Base-by-base conservation (phyloP, 371 early-diverging fungal genomes). In the Basidiobolus meristosporus region DNA sequence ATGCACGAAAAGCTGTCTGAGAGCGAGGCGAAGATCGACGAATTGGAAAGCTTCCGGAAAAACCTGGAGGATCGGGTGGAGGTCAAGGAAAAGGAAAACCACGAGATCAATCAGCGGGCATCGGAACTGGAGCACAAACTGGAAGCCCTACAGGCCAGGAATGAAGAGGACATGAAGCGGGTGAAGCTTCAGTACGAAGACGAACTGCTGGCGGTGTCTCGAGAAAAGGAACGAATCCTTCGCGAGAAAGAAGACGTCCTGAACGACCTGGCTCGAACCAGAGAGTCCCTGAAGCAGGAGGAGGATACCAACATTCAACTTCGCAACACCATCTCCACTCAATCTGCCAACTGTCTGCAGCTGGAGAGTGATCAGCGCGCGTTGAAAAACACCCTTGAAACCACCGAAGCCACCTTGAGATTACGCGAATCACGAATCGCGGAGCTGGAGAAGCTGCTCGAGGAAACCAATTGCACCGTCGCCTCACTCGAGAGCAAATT, bases 401-500 rank as follows among this genome's bases (percentile, higher is more conserved):
- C 51, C 19, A 55, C 65, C 0, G 68, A 76, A 36, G 47, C 47
- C 18, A 53, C 53, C 4, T 38, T 70, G 11, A 45, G 30, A 14
- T 47, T 56, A 40, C 58, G 64, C 23, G 63, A 70, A 34, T 37
- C 52, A 9, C 51, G 51, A 1, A 73, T 78, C 21, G 63, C 57
- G 10, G 50, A 48, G 20, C 56, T 73, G 11, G 56, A 60, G 32
- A 45, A 45, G 7, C 40, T 59, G 16, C 43, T 64, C 5, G 44
- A 57, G 10, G 46, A 53, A 34, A 50, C 64, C 11, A 47, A 51
- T 30, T 45, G 38, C 10, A 42, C 41, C 1, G 51, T 65, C 1
- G 48, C 42, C 16, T 62, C 60, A 11, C 35, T 85, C 23, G 82
- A 89, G 44, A 47, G 50, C 18, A 66, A 72, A 40, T 48, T 88